phyloP scores from a whole-genome alignment of 2,329 filamentous ascomycete species.

The Neonectria ditissima region DNA sequence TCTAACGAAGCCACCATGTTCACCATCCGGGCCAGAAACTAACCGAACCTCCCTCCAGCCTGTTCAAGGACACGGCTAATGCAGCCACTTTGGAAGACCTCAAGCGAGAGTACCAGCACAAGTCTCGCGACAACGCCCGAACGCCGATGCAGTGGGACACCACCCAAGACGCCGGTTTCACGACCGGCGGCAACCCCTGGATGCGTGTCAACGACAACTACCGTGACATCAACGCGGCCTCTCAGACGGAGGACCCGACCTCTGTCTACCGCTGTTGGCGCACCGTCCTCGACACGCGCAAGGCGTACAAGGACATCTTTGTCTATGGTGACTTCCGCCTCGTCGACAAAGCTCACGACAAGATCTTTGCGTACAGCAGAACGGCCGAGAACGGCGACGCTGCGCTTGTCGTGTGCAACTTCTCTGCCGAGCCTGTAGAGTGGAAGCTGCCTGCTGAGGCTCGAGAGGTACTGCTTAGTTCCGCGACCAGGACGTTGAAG shows the following conservation, averaged over 20 bases:
- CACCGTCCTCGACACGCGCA: conserved; percentile 68
- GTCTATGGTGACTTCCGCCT: conserved; percentile 71
- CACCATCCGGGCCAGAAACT: neutral
- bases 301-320: conserved; percentile 70
- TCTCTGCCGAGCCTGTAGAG: conserved; percentile 47
- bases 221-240: conserved; percentile 69
- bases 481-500: conserved; percentile 45
- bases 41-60: conserved; percentile 38
- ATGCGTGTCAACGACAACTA: conserved; percentile 77
- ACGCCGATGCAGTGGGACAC: conserved; percentile 79
- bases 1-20: neutral
- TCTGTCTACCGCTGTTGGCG: conserved; percentile 74
- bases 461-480: conserved; percentile 51
- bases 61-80: conserved; percentile 54
- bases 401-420: conserved; percentile 55
- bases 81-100: conserved; percentile 52
- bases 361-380: conserved; percentile 55
- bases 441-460: conserved; percentile 48
- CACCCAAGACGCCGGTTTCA: conserved; percentile 73
- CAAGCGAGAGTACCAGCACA: conserved; percentile 63
- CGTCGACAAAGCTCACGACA: conserved; percentile 51
- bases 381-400: conserved; percentile 46
- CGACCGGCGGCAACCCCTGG: conserved; percentile 69
- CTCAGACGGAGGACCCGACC: conserved; percentile 59
- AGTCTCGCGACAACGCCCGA: conserved; percentile 76